Base-by-base conservation (phyloP, 495 filamentous ascomycete genomes). In the Hyaloscypha finlandica region DNA sequence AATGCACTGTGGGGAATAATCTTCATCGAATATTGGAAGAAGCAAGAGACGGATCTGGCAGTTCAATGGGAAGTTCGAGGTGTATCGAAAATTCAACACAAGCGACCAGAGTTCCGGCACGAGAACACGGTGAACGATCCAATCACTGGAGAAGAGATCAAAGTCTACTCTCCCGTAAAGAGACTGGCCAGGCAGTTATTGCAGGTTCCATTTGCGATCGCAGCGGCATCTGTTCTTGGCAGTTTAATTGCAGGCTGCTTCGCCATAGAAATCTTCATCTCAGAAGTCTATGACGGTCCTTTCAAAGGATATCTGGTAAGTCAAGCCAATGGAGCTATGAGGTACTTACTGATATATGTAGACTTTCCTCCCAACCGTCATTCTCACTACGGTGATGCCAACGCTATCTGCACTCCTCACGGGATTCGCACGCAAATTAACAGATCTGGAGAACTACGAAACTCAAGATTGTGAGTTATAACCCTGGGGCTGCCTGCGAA, bases 1-100 rank as follows among this genome's bases (percentile, higher is more conserved):
- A 96, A 91, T 74, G 87, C 86, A 35, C 80, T 98, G 5, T 97
- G 94, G 94, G 90, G 90, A 61, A 87, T 96, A 2, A 79, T 94
- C 25, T 98, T 99, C 72, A 89, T 96, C 48, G 95, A 99, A 77
- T 97, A 92, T 75, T 99, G 95, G 95, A 97, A 95, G 79, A 89
- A 91, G 66, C 92, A 97, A 78, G 94, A 99, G 76, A 82, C 89
- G 14, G 96, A 99, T 76, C 81, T 98, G 12, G 91, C 91, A 25
- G 88, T 97, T 39, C 88, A 92, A 54, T 99, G 95, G 95, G 91
- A 93, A 29, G 94, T 97, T 12, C 89, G 91, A 52, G 91, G 91
- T 16, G 92, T 97, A 20, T 93, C 92, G 4, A 86, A 84, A 39
- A 92, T 98, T 61, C 90, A 94, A 71, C 84, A 82, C 12, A 90